phyloP scores from a whole-genome alignment of 1,284 basidiomycete genomes.

The Cerioporus squamosus region DNA sequence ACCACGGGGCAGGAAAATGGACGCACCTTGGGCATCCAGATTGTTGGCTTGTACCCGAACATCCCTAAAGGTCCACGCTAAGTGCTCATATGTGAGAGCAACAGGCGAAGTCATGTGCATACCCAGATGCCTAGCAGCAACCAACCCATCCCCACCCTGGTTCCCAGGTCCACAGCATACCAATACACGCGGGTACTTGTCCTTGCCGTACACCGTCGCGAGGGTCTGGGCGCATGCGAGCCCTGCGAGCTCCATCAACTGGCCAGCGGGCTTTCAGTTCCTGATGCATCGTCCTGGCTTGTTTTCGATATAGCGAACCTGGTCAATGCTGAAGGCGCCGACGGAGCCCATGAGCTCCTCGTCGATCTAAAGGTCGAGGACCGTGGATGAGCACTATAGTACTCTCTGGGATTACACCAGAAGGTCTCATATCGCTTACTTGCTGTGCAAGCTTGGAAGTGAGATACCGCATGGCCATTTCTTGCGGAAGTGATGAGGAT shows the following conservation, averaged over 20 bases:
- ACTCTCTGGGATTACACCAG: neutral
- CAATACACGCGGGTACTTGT: conserved; percentile 75
- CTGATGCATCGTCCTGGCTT: neutral
- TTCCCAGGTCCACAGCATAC: conserved; percentile 98
- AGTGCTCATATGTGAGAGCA: neutral
- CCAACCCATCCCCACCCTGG: conserved; percentile 96
- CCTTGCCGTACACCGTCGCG: conserved; percentile 73
- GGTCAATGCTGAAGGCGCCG: conserved; percentile 91
- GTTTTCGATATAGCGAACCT: conserved; percentile 50
- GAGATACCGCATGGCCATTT: conserved; percentile 78
- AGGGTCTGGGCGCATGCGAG: conserved; percentile 93
- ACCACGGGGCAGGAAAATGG: neutral
- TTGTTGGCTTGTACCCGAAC: conserved; percentile 85
- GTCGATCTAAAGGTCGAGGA: conserved; percentile 68
- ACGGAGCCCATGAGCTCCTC: conserved; percentile 86
- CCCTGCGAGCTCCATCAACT: conserved; percentile 99
- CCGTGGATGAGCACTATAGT: conserved; percentile 6
- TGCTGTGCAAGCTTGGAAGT: conserved; percentile 83
- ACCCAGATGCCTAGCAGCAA: conserved; percentile 95
- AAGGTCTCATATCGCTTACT: conserved; percentile 42
- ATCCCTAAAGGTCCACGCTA: conserved; percentile 57
- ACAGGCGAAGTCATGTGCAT: conserved; percentile 25
- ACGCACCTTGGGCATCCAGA: conserved; percentile 91
- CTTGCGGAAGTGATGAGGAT: too few relatives aligned
- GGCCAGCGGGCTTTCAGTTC: neutral